These are phyloP conservation scores for Wickerhamiella dianesei DNA, from an alignment of 805 yeast species.

Conservation along the genomic window DNA sequence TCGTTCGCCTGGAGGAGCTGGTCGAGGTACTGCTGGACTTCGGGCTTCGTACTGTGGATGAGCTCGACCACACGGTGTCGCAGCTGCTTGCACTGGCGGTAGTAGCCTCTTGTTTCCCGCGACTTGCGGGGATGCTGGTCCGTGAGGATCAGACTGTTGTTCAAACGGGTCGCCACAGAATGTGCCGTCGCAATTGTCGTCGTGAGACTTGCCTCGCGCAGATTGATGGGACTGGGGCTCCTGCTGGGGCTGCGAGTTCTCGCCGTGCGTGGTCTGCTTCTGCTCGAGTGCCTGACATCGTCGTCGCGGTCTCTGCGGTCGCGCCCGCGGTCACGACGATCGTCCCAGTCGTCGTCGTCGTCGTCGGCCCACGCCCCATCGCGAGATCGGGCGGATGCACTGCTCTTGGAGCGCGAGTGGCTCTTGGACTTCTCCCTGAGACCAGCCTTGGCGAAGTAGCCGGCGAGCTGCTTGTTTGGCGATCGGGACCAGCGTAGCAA, in stretches of 20 bases:
- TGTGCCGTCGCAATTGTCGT: slow-evolving; percentile 33
- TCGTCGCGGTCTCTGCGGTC: not conserved
- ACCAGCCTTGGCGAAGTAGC: slow-evolving; percentile 11
- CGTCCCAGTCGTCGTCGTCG: not conserved
- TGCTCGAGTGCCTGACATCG: not conserved
- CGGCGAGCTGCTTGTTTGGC: slow-evolving; percentile 9
- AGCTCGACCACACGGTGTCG: slow-evolving; percentile 71
- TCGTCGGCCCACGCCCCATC: slow-evolving; percentile 1
- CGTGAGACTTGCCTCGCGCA: slow-evolving; percentile 17
- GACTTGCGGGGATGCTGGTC: slow-evolving; percentile 38
- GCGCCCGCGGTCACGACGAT: slow-evolving; percentile 3
- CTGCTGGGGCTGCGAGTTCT: slow-evolving; percentile 5
- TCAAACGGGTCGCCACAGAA: slow-evolving; percentile 55
- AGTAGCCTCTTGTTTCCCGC: slow-evolving; percentile 46
- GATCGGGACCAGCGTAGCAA: slow-evolving; percentile 50
- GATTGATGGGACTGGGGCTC: slow-evolving; percentile 14
- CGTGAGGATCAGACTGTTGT: slow-evolving; percentile 39
- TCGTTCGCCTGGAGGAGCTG: slow-evolving; percentile 81
- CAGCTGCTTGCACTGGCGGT: slow-evolving; percentile 55
- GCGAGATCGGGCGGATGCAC: not conserved
- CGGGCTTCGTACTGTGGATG: slow-evolving; percentile 70
- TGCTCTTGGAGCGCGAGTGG: not conserved
- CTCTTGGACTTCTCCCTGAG: slow-evolving; percentile 3
- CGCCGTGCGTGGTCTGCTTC: not conserved
- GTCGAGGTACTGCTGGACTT: slow-evolving; percentile 61